phyloP scores from a whole-genome alignment of 441 rosid genomes.

The Mallotus repandus region DNA sequence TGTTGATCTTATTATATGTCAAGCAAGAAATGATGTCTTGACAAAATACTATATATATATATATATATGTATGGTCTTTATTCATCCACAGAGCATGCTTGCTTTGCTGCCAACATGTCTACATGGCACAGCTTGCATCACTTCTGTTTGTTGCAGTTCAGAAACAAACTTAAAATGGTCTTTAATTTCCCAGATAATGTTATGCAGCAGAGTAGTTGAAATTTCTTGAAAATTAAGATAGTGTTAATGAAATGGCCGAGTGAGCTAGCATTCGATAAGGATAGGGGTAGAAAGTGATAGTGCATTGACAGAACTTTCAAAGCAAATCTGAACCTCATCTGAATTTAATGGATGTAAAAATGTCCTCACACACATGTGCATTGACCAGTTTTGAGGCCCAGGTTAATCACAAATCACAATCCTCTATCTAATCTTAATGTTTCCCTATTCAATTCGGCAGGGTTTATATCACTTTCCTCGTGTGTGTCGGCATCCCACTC shows the following conservation, averaged over 20 bases:
- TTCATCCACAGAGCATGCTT: no score
- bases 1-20: no score
- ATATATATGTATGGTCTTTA: no score
- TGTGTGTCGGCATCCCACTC: constrained; percentile 9
- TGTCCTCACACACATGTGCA: not conserved
- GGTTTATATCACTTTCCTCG: not conserved
- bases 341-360: constrained; percentile 16
- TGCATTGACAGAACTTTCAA: constrained; percentile 4
- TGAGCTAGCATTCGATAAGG: not conserved
- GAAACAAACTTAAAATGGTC: no score
- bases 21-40: no score
- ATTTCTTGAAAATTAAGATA: not conserved
- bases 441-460: not conserved
- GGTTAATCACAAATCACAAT: not conserved
- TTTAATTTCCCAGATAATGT: no score
- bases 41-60: no score
- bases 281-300: constrained; percentile 17
- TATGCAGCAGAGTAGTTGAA: not conserved
- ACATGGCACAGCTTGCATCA: no score
- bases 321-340: constrained; percentile 8
- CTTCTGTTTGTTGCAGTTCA: no score
- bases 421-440: not conserved
- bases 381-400: not conserved
- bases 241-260: not conserved
- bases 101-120: no score